A percentile compares a stretch with the other conserved stretches of the same genome.
Evolutionary conservation across 1,284 basidiomycete genomes (phyloP).

Genomic region (Puccinia horiana): DNA sequence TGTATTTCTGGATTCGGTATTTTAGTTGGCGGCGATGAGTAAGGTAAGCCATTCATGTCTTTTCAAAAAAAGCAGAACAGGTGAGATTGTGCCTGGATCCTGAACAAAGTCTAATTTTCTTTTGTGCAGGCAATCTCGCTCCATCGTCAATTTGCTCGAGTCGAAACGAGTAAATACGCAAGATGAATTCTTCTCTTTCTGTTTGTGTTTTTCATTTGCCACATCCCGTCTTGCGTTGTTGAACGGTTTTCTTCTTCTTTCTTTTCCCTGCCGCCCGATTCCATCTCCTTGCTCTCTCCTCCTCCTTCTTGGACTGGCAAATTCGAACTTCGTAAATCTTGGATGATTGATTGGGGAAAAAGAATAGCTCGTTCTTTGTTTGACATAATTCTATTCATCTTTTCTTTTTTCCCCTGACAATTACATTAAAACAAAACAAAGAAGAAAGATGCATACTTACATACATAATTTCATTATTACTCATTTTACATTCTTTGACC

Average conservation of each 20-base stretch:
- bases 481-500: too few relatives aligned
- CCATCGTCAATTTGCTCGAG: conserved; percentile 33
- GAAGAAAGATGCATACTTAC: too few relatives aligned
- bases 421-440: too few relatives aligned
- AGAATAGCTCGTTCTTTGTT: background rate
- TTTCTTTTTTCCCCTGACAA: too few relatives aligned
- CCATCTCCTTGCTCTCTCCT: background rate
- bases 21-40: conserved; percentile 45
- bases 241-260: too few relatives aligned
- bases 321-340: too few relatives aligned
- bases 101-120: background rate
- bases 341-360: background rate
- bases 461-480: too few relatives aligned
- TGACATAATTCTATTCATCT: background rate
- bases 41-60: background rate
- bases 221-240: too few relatives aligned
- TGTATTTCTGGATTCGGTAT: background rate
- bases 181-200: background rate
- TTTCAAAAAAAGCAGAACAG: background rate
- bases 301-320: background rate
- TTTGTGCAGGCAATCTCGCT: conserved; percentile 33
- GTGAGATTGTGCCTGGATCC: background rate
- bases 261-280: background rate
- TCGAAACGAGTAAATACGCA: conserved; percentile 29
- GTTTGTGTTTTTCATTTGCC: background rate